Conservation (phyloP, 805 yeast species). For the Candida adriatica region DNA sequence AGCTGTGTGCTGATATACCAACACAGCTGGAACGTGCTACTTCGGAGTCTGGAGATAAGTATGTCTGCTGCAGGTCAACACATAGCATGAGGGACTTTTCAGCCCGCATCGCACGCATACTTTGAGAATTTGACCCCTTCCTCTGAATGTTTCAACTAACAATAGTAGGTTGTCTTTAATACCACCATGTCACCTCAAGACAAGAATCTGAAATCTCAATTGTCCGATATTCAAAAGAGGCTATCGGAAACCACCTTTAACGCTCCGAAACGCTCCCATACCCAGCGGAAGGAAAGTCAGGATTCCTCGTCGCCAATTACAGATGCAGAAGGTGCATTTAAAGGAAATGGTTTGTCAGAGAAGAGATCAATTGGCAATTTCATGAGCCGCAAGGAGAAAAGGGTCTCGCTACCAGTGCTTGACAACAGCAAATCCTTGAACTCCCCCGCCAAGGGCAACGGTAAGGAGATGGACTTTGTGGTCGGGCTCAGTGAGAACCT, state of each 20-base stretch:
- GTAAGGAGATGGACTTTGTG: constrained; percentile 63
- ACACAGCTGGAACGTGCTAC: no score
- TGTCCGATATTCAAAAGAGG: constrained; percentile 36
- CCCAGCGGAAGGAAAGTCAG: constrained; percentile 8
- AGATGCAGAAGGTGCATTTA: no score
- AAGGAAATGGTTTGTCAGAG: constrained; percentile 3
- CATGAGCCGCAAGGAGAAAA: constrained; percentile 20
- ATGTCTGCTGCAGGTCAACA: no score
- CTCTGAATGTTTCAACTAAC: no score
- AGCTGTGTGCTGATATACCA: no score
- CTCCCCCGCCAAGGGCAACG: constrained; percentile 22
- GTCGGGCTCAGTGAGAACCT: constrained; percentile 70
- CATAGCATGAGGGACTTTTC: no score
- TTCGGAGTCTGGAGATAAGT: no score
- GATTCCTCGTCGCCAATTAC: constrained; percentile 3
- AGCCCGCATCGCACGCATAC: no score
- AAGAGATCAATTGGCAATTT: constrained; percentile 16
- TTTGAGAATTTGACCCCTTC: no score
- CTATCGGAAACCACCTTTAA: constrained; percentile 25
- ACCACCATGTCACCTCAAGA: constrained; percentile 18
- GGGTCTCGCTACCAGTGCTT: constrained; percentile 22
- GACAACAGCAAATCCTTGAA: constrained; percentile 18
- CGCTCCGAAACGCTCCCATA: constrained; percentile 18
- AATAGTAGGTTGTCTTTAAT: constrained; percentile 3
- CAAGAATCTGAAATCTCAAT: constrained; percentile 33